Base-by-base conservation (phyloP, 805 yeast species). In the Suhomyces sp. region DNA sequence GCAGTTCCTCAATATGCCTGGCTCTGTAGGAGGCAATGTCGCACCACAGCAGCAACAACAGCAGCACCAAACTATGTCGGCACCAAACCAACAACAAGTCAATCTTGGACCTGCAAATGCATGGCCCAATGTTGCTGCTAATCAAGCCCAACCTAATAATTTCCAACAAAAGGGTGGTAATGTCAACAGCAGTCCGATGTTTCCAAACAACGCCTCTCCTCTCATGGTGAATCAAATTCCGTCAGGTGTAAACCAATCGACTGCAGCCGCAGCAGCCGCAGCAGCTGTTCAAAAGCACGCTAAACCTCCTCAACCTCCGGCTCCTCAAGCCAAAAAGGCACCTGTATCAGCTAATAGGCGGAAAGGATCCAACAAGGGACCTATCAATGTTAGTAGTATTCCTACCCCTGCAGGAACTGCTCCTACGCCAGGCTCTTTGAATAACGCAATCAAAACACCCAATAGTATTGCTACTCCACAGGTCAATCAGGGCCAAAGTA, bases 381-480 rank as follows among this genome's bases (percentile, higher is more conserved):
- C 67, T 2, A 54, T 57, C n/a, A 59, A 61, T 29, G 60, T 59
- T 5, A 63, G 62, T 3, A 67, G 69, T 9, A 61, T 65, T 22
- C 72, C 74, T 13, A 71, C 77, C 0, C 77, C 78, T 1, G 68
- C 65, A 6, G 69, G 69, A 3, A 65, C 60, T 24, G 73, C 70
- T 3, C 62, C 76, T 1, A 72, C 78, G 0, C 79, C 78, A 0
- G 71, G 73, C 1, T 59, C 73, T 3, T 59, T 72, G 57, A 71
- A 71, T 10, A 69, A 67, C 54, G 65, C 77, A 22, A 71, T 74
- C 59, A 75, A 73, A 52, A 75, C 80, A 2, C 80, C 80, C 1
- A 73, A 72, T 54, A 71, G 76, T 56, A 72, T 72, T 9, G 65
- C 76, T 3, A 75, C 79, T 0, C 79, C 80, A 1, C 78, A 72